Conservation (phyloP, 179 eudicot genomes). For the Amaranthus tricolor region DNA sequence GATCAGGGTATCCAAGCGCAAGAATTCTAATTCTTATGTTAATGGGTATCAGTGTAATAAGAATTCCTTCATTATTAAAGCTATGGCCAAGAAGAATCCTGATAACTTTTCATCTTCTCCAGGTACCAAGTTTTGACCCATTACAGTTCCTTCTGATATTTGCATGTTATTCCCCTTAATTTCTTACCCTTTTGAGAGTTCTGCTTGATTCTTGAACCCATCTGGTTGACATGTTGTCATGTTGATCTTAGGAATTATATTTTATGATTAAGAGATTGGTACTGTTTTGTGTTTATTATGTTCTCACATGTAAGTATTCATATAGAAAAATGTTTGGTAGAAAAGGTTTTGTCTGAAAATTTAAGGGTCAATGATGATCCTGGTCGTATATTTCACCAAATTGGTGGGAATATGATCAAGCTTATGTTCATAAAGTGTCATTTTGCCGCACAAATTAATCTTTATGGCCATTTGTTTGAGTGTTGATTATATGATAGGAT, state of each 20-base stretch:
- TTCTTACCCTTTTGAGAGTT: neutral
- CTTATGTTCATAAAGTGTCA: neutral
- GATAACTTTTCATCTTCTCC: slow-evolving; percentile 52
- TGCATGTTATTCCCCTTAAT: neutral
- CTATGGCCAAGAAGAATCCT: slow-evolving; percentile 53
- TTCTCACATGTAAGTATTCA: neutral
- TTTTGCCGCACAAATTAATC: no score
- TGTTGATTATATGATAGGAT: no score
- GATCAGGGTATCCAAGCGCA: slow-evolving; percentile 32
- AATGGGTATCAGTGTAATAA: neutral
- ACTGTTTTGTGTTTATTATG: slow-evolving; percentile 3
- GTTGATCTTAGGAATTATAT: neutral
- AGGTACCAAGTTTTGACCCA: slow-evolving; percentile 32
- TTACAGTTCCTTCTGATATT: neutral
- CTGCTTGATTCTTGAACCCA: neutral
- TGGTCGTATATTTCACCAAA: neutral
- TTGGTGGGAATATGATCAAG: neutral
- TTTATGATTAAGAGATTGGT: slow-evolving; percentile 10
- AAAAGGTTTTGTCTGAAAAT: neutral
- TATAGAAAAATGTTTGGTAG: neutral
- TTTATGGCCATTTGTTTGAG: no score
- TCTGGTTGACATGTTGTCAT: neutral
- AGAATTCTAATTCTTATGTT: slow-evolving; percentile 12
- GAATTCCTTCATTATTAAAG: slow-evolving; percentile 33
- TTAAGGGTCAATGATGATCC: neutral